Evolutionary conservation across 306 rosid species (phyloP).

Genomic region (Sesbania bispinosa): DNA sequence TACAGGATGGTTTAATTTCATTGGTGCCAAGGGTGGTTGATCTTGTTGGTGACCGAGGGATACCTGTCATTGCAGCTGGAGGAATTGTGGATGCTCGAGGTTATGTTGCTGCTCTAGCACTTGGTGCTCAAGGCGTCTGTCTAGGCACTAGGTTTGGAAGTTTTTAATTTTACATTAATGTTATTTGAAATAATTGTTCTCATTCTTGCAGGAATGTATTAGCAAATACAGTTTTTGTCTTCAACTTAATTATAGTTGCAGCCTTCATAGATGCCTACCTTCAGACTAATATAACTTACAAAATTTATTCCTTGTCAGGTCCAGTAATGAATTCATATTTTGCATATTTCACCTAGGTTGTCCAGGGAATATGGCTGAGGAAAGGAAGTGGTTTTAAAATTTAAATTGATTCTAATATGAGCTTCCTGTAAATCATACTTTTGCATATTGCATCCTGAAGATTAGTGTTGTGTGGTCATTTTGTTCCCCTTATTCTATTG

Average conservation of each 20-base stretch:
- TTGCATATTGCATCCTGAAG: no score
- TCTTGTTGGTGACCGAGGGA: constrained; percentile 51
- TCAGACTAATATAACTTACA: background rate
- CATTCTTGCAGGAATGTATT: background rate
- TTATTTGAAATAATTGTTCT: background rate
- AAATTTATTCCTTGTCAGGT: background rate
- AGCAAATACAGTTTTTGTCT: background rate
- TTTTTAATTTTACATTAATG: background rate
- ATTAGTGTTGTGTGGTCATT: no score
- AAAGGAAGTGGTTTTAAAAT: no score
- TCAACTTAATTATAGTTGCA: background rate
- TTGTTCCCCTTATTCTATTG: no score
- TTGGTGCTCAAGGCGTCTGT: constrained; percentile 67
- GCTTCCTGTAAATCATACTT: no score
- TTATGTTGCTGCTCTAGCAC: constrained; percentile 75
- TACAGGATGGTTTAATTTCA: constrained; percentile 47
- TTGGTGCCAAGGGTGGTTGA: constrained; percentile 58
- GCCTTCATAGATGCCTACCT: background rate
- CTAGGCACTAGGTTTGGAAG: constrained; percentile 55
- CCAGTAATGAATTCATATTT: no score
- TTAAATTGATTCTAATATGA: no score
- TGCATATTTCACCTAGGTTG: no score
- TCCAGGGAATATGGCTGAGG: no score
- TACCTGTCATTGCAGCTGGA: constrained; percentile 69
- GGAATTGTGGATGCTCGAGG: constrained; percentile 62